These are phyloP conservation scores for Sugiyamaella neomexicana DNA, from an alignment of 1,139 yeast species.

Conservation along the genomic window DNA sequence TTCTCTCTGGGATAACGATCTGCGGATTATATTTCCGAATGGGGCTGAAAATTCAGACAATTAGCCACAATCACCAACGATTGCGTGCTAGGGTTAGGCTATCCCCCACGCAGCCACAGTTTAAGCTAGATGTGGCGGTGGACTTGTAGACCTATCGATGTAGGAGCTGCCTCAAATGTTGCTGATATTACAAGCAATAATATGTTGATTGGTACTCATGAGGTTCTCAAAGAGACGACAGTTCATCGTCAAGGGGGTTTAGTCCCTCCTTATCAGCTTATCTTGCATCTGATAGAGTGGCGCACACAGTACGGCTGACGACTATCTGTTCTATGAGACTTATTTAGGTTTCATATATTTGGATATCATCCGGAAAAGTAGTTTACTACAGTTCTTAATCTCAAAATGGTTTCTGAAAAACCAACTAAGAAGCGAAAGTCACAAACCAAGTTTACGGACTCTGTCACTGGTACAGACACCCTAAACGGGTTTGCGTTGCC, in stretches of 20 bases:
- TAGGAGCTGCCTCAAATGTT: too few relatives aligned
- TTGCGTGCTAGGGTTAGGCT: conserved; percentile 13
- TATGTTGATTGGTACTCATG: too few relatives aligned
- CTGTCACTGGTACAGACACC: background rate
- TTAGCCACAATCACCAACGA: conserved; percentile 6
- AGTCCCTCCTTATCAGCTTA: too few relatives aligned
- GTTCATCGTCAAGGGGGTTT: too few relatives aligned
- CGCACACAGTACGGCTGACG: background rate
- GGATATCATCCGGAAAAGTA: too few relatives aligned
- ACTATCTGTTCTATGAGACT: background rate
- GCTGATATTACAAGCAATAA: too few relatives aligned
- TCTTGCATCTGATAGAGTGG: background rate
- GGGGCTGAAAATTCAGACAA: conserved; percentile 1
- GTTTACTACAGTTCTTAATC: too few relatives aligned
- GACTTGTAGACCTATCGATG: background rate
- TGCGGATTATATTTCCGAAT: background rate
- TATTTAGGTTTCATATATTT: background rate
- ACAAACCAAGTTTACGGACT: background rate
- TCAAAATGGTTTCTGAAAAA: background rate
- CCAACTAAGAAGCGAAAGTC: background rate
- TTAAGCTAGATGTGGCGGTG: background rate
- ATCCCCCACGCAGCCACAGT: conserved; percentile 3
- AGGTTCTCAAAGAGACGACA: too few relatives aligned
- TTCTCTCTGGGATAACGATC: background rate
- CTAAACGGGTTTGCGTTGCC: background rate